These are phyloP conservation scores for Lycium barbarum DNA, from an alignment of 257 asterid genomes.

Conservation along the genomic window DNA sequence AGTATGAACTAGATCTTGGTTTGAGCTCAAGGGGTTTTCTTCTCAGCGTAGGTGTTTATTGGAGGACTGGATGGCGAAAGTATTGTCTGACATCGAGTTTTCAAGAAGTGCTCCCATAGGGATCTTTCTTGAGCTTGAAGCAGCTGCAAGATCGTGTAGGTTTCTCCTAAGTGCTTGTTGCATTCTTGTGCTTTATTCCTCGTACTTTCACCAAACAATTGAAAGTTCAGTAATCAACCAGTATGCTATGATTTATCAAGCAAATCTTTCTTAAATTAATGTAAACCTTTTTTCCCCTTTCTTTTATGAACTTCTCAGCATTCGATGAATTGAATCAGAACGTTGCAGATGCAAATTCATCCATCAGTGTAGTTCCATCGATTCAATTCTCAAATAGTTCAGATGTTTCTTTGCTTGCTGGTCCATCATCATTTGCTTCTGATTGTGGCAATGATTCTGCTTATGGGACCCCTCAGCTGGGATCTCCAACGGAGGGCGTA, in stretches of 20 bases:
- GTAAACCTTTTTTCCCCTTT: neutral
- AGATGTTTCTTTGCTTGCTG: constrained; percentile 46
- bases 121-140: constrained; percentile 81
- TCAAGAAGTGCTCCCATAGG: constrained; percentile 72
- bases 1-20: constrained; percentile 25
- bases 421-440: constrained; percentile 42
- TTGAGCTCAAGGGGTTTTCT: constrained; percentile 40
- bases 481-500: constrained; percentile 34
- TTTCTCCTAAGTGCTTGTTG: constrained; percentile 39
- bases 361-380: constrained; percentile 44
- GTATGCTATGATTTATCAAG: constrained; percentile 2
- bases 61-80: constrained; percentile 74
- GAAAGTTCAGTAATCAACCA: neutral
- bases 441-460: constrained; percentile 44
- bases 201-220: constrained; percentile 22
- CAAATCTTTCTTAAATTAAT: constrained; percentile 24
- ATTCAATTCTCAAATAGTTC: constrained; percentile 45
- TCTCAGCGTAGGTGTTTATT: constrained; percentile 74
- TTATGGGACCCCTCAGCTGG: constrained; percentile 49
- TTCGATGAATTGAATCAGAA: constrained; percentile 54
- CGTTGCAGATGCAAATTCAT: constrained; percentile 34
- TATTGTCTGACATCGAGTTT: constrained; percentile 71
- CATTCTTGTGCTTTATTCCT: constrained; percentile 16
- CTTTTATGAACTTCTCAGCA: constrained; percentile 49
- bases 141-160: constrained; percentile 81